Base-by-base conservation (phyloP, 306 rosid genomes). In the Macrotyloma uniflorum region DNA sequence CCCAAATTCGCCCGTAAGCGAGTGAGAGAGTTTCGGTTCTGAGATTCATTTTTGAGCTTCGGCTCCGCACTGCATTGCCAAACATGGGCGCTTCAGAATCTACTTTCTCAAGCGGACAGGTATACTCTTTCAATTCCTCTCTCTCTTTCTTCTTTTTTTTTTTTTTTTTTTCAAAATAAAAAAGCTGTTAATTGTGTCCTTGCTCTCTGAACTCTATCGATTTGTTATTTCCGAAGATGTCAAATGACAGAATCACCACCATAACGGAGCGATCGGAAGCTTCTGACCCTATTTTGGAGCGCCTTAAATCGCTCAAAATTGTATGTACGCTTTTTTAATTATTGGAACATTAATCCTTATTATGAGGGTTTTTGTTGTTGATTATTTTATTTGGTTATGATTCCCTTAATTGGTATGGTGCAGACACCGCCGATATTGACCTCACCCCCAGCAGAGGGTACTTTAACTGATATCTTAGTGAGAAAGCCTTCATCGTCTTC, bases 81-180 rank as follows among this genome's bases (percentile, higher is more conserved):
- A 38, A 30, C 72, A 96, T 96, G 99, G 98, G 98, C 8, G 93
- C 99, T 70, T 83, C 98, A 74, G 99, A 91, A 54, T 96, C 99
- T 75, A 35, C 88, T 20, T 69, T 95, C 55, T 85, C 96, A 19
- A 83, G 72, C 85, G 73, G 80, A 42, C 91, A 74, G 85, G 94
- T 87, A 75, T 5, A 38, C 58, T 18, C 36, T 53, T 68, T 24
- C 53, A 33, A 50, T 45, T 55, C 16, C 46, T 15, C n/a, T n/a
- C n/a, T n/a, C n/a, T n/a, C n/a, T n/a, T n/a, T n/a, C n/a, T n/a
- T n/a, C n/a, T n/a, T n/a, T n/a, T 33, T 1, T 16, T 0, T 5
- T 46, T 0, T 12, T 42, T 42, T 40, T 40, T 11, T 2, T 11
- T 42, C 47, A 12, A 42, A 38, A 3, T 42, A 12, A 42, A 42